A percentile compares a stretch with the other conserved stretches of the same genome.
Evolutionary conservation across 345 rosid species (phyloP).

Genomic region (Melastoma malabathricum): DNA sequence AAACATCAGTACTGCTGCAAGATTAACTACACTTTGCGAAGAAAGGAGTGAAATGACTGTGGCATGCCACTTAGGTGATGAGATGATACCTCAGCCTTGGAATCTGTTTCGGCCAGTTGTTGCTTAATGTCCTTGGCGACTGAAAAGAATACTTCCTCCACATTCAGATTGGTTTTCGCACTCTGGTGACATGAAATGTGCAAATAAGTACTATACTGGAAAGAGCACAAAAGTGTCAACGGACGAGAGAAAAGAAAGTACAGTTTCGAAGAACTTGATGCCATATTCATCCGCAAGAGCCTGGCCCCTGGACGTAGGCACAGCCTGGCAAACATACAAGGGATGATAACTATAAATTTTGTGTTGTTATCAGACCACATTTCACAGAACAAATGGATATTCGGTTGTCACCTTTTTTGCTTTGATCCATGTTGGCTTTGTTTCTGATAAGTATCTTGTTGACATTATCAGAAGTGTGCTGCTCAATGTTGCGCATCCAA

Average conservation of each 20-base stretch:
- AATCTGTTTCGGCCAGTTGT: conserved; percentile 33
- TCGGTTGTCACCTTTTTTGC: conserved; percentile 53
- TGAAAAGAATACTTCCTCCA: conserved; percentile 46
- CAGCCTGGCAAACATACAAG: conserved; percentile 25
- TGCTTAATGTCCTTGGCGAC: conserved; percentile 38
- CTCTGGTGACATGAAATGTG: conserved; percentile 18
- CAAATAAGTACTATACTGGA: not conserved
- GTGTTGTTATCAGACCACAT: too few relatives aligned
- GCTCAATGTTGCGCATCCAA: conserved; percentile 96
- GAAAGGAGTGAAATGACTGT: not conserved
- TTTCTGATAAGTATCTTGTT: conserved; percentile 84
- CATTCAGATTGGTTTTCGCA: conserved; percentile 41
- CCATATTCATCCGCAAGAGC: conserved; percentile 73
- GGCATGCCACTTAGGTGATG: not conserved
- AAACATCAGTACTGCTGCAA: not conserved
- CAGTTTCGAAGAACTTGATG: conserved; percentile 64
- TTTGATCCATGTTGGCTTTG: conserved; percentile 98
- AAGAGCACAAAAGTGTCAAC: not conserved
- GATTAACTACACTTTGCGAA: not conserved
- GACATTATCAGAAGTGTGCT: conserved; percentile 89
- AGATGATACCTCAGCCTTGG: conserved; percentile 25
- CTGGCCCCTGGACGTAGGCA: conserved; percentile 57
- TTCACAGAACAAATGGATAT: too few relatives aligned
- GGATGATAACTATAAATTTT: too few relatives aligned
- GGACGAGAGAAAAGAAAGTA: conserved; percentile 11